These are phyloP conservation scores for Pseudopyricularia cyperi DNA, from an alignment of 2,329 filamentous ascomycete species.

Conservation along the genomic window DNA sequence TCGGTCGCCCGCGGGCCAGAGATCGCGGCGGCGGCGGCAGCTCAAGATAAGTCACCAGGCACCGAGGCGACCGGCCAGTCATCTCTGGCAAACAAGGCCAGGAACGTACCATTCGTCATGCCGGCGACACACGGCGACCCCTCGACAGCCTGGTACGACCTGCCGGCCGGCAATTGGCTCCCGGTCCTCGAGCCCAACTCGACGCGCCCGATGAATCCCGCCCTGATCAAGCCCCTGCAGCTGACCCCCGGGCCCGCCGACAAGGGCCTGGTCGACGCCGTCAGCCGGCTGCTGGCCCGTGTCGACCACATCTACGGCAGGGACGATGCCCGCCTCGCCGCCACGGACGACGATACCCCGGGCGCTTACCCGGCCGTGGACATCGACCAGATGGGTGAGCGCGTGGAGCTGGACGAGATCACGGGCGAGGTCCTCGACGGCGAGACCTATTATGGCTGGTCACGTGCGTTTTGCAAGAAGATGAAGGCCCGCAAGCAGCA, in stretches of 20 bases:
- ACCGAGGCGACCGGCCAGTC: background rate
- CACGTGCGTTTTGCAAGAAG: constrained; percentile 62
- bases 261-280: constrained; percentile 48
- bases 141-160: constrained; percentile 63
- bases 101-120: constrained; percentile 47
- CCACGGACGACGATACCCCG: constrained; percentile 27
- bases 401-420: constrained; percentile 50
- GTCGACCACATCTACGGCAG: constrained; percentile 55
- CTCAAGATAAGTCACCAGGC: background rate
- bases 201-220: constrained; percentile 57
- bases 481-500: constrained; percentile 49
- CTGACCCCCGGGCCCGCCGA: constrained; percentile 57
- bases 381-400: constrained; percentile 64
- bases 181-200: constrained; percentile 68
- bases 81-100: background rate
- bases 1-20: constrained; percentile 27
- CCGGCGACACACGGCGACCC: constrained; percentile 67
- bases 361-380: constrained; percentile 35
- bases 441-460: constrained; percentile 84
- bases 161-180: constrained; percentile 71
- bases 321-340: constrained; percentile 22
- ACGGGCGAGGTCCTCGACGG: constrained; percentile 51
- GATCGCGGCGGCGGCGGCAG: constrained; percentile 3
- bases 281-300: constrained; percentile 58
- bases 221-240: constrained; percentile 58